Evolutionary conservation across 257 asterid species (phyloP).

Genomic region (Cordia subcordata): DNA sequence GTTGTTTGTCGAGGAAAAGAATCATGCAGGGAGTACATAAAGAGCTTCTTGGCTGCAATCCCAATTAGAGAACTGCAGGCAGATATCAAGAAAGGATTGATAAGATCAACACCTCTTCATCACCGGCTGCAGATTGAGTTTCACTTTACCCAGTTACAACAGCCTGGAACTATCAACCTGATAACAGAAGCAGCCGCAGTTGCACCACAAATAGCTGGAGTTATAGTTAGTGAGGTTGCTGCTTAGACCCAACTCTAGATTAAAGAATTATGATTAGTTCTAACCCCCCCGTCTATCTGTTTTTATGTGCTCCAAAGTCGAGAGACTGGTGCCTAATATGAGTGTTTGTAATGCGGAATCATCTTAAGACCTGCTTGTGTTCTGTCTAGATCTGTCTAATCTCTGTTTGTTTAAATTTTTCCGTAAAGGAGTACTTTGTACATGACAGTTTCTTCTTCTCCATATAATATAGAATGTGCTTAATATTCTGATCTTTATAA

Average conservation of each 20-base stretch:
- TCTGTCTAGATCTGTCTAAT: neutral
- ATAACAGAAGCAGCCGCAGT: constrained; percentile 17
- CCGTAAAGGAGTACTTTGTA: constrained; percentile 8
- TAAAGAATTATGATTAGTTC: constrained; percentile 21
- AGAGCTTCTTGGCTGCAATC: constrained; percentile 88
- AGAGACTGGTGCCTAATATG: too few species aligned
- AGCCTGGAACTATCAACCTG: constrained; percentile 6
- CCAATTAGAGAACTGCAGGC: constrained; percentile 85
- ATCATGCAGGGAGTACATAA: constrained; percentile 82
- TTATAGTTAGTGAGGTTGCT: constrained; percentile 18
- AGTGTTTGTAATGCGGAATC: neutral
- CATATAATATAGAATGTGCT: constrained; percentile 2
- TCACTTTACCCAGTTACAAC: constrained; percentile 54
- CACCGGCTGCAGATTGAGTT: constrained; percentile 92
- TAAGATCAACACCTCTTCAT: constrained; percentile 62
- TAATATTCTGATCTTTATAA: constrained; percentile 4
- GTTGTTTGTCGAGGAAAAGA: constrained; percentile 69
- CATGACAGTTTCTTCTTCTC: neutral
- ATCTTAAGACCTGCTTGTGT: neutral
- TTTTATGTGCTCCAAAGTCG: neutral
- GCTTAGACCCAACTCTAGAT: constrained; percentile 26
- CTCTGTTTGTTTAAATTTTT: neutral
- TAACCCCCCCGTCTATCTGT: constrained; percentile 9
- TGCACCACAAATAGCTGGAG: constrained; percentile 18
- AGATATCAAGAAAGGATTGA: constrained; percentile 76